A percentile compares a stretch with the other conserved stretches of the same genome.
These are phyloP conservation scores for Heliosperma pusillum DNA, from an alignment of 148 eudicot species.

Conservation along the genomic window DNA sequence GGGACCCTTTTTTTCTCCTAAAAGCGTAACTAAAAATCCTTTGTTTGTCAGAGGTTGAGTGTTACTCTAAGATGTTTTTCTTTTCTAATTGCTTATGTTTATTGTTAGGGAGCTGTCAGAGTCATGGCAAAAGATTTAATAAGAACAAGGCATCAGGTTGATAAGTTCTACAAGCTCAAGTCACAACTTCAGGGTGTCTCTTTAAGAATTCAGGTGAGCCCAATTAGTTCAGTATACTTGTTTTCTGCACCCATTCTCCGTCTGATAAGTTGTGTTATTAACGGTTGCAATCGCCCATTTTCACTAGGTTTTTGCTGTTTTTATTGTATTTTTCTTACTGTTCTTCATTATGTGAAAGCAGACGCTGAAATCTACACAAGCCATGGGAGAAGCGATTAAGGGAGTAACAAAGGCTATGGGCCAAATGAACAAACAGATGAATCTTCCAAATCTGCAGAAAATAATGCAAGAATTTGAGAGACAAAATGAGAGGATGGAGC, in stretches of 20 bases:
- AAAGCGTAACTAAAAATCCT: too few species aligned
- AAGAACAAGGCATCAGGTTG: conserved; percentile 92
- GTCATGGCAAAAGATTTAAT: conserved; percentile 98
- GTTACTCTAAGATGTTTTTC: neutral
- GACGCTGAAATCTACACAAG: conserved; percentile 98
- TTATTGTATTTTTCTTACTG: neutral
- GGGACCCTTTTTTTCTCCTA: too few species aligned
- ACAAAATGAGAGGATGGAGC: conserved; percentile 98
- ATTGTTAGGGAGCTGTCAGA: conserved; percentile 86
- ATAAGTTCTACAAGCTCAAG: conserved; percentile 92
- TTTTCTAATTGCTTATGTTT: conserved; percentile 20
- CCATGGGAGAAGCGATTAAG: conserved; percentile 99
- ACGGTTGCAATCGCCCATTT: too few species aligned
- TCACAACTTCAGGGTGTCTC: conserved; percentile 98
- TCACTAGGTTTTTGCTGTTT: neutral
- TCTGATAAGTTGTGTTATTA: too few species aligned
- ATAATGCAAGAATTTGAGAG: conserved; percentile 98
- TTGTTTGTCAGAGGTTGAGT: neutral
- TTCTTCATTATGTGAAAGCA: conserved; percentile 24
- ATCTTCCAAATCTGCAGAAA: conserved; percentile 85
- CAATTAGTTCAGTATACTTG: neutral
- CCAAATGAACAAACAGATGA: conserved; percentile 97
- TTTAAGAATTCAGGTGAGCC: conserved; percentile 81
- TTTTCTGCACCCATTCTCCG: neutral
- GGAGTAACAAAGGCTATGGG: conserved; percentile 99